phyloP scores from a whole-genome alignment of 805 yeast genomes.

The Ogataea nonfermentans region DNA sequence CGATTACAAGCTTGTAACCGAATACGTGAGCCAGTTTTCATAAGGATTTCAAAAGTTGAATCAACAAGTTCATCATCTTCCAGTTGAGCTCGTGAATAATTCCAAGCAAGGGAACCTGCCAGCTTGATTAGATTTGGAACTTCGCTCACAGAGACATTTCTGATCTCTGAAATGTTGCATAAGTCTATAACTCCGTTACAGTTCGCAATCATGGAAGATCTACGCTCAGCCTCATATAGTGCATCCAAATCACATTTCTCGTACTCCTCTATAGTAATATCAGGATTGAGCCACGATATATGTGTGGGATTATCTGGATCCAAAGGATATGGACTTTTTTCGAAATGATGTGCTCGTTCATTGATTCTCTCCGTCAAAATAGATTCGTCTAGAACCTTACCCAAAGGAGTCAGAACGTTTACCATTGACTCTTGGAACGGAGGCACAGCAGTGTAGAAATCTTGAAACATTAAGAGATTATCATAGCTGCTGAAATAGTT shows the following conservation, averaged over 20 bases:
- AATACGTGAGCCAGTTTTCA: constrained; percentile 45
- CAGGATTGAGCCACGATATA: constrained; percentile 59
- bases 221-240: constrained; percentile 61
- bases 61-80: constrained; percentile 35
- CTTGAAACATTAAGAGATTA: constrained; percentile 57
- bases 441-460: constrained; percentile 57
- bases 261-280: constrained; percentile 39
- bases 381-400: constrained; percentile 30
- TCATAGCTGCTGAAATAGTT: constrained; percentile 65
- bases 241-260: constrained; percentile 54
- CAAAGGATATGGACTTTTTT: constrained; percentile 54
- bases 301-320: constrained; percentile 48
- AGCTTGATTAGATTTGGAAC: constrained; percentile 27
- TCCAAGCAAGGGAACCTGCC: constrained; percentile 35
- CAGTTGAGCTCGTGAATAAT: constrained; percentile 16
- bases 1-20: constrained; percentile 56
- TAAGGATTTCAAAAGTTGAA: constrained; percentile 51
- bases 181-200: constrained; percentile 66
- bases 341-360: constrained; percentile 39
- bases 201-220: constrained; percentile 50
- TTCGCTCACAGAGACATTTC: constrained; percentile 30
- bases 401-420: constrained; percentile 35
- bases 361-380: constrained; percentile 21
- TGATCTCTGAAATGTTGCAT: constrained; percentile 43
- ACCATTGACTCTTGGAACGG: constrained; percentile 39